Evolutionary conservation across 2,329 filamentous ascomycete genomes (phyloP).

Genomic region (Atkinsonella hypoxylon): DNA sequence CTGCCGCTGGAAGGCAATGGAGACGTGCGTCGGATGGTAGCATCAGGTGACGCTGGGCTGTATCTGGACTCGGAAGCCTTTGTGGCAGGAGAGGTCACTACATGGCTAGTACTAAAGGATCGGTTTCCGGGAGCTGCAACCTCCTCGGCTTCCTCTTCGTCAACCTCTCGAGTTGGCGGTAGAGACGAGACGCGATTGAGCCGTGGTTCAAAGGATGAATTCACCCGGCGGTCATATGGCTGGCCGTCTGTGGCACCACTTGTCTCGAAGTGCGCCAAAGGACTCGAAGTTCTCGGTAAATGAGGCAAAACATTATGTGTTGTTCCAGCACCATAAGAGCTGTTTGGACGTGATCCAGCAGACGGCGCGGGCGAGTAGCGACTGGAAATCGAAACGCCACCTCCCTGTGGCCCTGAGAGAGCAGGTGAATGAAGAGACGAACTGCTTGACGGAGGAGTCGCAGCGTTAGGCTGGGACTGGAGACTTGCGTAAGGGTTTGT

Average conservation of each 20-base stretch:
- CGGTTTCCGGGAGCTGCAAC: constrained; percentile 10
- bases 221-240: constrained; percentile 35
- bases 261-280: constrained; percentile 51
- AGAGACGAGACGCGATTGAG: constrained; percentile 44
- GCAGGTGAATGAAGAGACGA: constrained; percentile 51
- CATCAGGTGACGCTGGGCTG: constrained; percentile 23
- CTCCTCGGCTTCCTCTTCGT: constrained; percentile 38
- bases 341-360: constrained; percentile 25
- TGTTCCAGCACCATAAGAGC: constrained; percentile 27
- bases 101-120: constrained; percentile 15
- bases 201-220: constrained; percentile 42
- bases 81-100: constrained; percentile 9
- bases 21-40: constrained; percentile 32
- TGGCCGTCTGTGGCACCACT: constrained; percentile 31
- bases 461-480: constrained; percentile 21
- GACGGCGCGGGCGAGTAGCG: constrained; percentile 43
- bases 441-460: constrained; percentile 23
- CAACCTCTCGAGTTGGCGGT: constrained; percentile 49
- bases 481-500: constrained; percentile 41
- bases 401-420: constrained; percentile 28
- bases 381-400: constrained; percentile 23
- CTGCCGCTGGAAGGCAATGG: constrained; percentile 30
- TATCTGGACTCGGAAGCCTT: constrained; percentile 24
- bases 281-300: constrained; percentile 53
- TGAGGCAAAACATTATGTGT: constrained; percentile 40